phyloP scores from a whole-genome alignment of 1,284 basidiomycete genomes.

The Rhizoctonia solani region DNA sequence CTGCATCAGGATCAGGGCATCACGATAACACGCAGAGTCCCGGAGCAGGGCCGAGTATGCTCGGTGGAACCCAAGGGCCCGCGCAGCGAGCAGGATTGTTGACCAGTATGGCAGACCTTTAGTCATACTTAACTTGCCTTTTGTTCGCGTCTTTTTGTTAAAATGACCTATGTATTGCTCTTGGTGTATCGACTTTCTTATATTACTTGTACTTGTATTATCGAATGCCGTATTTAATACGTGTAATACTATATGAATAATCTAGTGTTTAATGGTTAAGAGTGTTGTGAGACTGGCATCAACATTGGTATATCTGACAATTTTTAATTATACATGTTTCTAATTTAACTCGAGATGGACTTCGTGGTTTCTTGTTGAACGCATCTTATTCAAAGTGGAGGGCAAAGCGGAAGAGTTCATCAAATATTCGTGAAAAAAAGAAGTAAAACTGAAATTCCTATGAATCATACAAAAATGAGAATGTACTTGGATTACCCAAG shows the following conservation, averaged over 20 bases:
- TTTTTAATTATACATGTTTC: too few species aligned
- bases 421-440: too few species aligned
- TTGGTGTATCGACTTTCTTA: background rate
- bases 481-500: too few species aligned
- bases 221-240: background rate
- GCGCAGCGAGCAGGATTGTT: constrained; percentile 29
- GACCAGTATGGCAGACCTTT: constrained; percentile 33
- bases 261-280: background rate
- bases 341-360: too few species aligned
- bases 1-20: background rate
- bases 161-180: background rate
- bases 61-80: background rate
- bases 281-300: background rate
- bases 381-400: too few species aligned
- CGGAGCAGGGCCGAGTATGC: background rate
- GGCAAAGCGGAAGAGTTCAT: too few species aligned
- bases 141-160: background rate
- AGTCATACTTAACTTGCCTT: background rate
- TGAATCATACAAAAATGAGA: too few species aligned
- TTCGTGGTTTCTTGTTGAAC: too few species aligned
- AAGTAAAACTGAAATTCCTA: too few species aligned
- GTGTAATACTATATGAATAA: background rate
- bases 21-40: background rate
- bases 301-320: too few species aligned
- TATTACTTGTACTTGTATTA: background rate